Evolutionary conservation across 805 yeast species (phyloP), one percentile per base, ranked within the genome.

Genomic region (Pichia cabralensis): DNA sequence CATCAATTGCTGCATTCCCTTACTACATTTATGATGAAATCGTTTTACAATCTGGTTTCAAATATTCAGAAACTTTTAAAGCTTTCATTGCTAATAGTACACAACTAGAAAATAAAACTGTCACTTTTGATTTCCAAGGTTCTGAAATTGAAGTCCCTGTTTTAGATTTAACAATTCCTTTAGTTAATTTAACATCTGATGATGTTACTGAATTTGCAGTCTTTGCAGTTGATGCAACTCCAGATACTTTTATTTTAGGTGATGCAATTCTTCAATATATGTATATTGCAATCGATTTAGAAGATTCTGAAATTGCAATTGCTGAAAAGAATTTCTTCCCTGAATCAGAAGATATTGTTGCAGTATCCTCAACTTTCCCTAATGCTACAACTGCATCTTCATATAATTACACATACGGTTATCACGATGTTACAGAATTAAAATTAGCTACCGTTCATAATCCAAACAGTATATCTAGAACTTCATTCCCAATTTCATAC

Each of bases 241-340:
- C 33, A 12, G 15, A 58, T 28, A 38, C 56, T 2, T 53, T 59
- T 35, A 58, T 65, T n/a, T 49, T 73, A 12, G 81, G 80, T 33
- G 79, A 73, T 50, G 55, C 65, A 5, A 66, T 76, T 52, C 46
- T 76, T 36, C 61, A 69, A 41, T 53, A 65, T 22, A 69, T 71
- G 1, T 74, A 74, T 42, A 59, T 67, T 15, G 76, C 73, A 26
- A 74, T 63, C 39, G 79, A 76, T 50, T 49, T 74, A 34, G 75
- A 73, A 15, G 58, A 61, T 30, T 45, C 53, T 15, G 60, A 60
- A 32, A 48, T 71, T 19, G 65, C 65, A 1, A 30, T 71, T 17
- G 77, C 75, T 4, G 71, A 34, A 18, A 35, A 38, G 24, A 32
- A 42, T 17, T 40, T 34, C n/a, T 14, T 12, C 13, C 32, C 40